A percentile compares a stretch with the other conserved stretches of the same genome.
Evolutionary conservation across 75 land plant species (phyloP).

Genomic region (Ceratopteris richardii): DNA sequence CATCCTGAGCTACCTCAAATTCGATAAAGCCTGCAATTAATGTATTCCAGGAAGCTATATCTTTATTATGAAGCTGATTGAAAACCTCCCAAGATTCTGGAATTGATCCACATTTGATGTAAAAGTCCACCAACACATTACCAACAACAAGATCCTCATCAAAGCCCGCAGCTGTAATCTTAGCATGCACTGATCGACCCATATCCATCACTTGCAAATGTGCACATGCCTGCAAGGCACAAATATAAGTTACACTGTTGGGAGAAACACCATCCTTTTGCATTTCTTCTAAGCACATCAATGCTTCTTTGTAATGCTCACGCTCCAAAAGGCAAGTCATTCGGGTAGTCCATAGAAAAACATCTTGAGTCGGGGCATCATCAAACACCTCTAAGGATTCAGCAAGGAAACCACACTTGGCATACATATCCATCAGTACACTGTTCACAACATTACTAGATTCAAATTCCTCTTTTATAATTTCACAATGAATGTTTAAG

Average conservation of each 20-base stretch:
- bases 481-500: conserved; percentile 21
- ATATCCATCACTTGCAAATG: conserved; percentile 37
- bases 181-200: conserved; percentile 36
- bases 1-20: conserved; percentile 3
- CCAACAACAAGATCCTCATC: conserved; percentile 16
- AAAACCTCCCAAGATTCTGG: conserved; percentile 3
- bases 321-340: conserved; percentile 35
- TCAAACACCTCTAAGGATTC: conserved; percentile 30
- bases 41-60: conserved; percentile 35
- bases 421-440: conserved; percentile 46
- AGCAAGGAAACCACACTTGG: conserved; percentile 45
- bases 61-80: background rate
- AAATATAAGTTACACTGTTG: conserved; percentile 36
- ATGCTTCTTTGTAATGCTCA: conserved; percentile 26
- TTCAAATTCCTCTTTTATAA: conserved; percentile 19
- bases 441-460: conserved; percentile 32
- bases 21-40: conserved; percentile 32
- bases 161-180: conserved; percentile 23
- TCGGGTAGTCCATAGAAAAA: conserved; percentile 48
- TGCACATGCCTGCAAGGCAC: conserved; percentile 44
- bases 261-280: conserved; percentile 21
- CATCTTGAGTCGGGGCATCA: conserved; percentile 25
- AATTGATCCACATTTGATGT: conserved; percentile 28
- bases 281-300: conserved; percentile 30
- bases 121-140: conserved; percentile 36